Base-by-base conservation (phyloP, 78 protist species). In the Ministeria vibrans region DNA sequence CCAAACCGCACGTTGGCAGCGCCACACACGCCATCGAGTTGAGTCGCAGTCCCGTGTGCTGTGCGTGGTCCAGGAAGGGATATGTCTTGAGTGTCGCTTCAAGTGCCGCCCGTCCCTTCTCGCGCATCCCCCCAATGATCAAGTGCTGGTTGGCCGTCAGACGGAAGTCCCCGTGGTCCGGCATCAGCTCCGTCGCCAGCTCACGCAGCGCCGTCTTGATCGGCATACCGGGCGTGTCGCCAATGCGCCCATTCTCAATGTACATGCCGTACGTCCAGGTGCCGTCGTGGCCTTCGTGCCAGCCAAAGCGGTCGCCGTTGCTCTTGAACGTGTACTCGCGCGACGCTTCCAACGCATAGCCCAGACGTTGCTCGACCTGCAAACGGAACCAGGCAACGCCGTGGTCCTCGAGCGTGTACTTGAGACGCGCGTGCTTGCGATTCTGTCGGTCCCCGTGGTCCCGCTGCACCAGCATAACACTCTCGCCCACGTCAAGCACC, bases 1-100 rank as follows among this genome's bases (percentile, higher is more conserved):
- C 94, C 4, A 90, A 74, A 25, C 84, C 86, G 72, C 94, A 90
- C n/a, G 89, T 77, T 28, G 94, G 94, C 43, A 90, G 64, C 13
- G 94, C 91, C 3, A 87, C 88, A 73, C 94, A 90, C 36, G 94
- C 94, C 44, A 90, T 84, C 43, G 91, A 81, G 53, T 84, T 75
- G 74, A 86, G 84, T 3, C 83, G 59, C 70, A 88, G 32, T 2
- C 80, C 80, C 25, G 76, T n/a, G 34, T 30, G 44, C 45, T 39
- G 42, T 18, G 61, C 42, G 81, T 78, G 46, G 61, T 42, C 80
- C 42, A 74, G 13, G n/a, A n/a, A n/a, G 38, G 84, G 78, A 75
- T 86, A 82, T 78, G 46, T 30, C 23, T 0, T 22, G 42, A 90
- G 64, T 0, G 87, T 0, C 43, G 51, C 38, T 45, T 85, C 86